Evolutionary conservation across 148 eudicot species (phyloP).

Genomic region (Silene conica): DNA sequence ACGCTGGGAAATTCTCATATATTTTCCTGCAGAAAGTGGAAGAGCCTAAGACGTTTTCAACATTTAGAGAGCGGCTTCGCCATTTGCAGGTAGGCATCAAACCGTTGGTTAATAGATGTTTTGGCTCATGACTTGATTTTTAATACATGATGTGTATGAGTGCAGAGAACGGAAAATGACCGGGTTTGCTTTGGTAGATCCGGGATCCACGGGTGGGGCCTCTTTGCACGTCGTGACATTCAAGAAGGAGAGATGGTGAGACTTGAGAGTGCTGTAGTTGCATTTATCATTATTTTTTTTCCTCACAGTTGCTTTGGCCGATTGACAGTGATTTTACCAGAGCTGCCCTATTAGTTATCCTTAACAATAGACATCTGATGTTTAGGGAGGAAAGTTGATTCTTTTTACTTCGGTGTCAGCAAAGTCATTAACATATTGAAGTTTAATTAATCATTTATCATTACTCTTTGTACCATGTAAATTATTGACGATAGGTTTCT

Average conservation of each 20-base stretch:
- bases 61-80: conserved; percentile 77
- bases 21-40: conserved; percentile 51
- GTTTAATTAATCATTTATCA: neutral
- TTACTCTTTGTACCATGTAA: neutral
- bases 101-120: conserved; percentile 1
- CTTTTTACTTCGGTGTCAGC: neutral
- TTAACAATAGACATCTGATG: neutral
- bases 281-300: conserved; percentile 1
- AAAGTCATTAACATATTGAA: neutral
- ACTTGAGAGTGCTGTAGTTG: conserved; percentile 16
- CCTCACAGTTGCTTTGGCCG: neutral
- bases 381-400: neutral
- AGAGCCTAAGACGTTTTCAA: conserved; percentile 63
- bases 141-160: conserved; percentile 15
- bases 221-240: conserved; percentile 84
- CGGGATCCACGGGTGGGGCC: conserved; percentile 98
- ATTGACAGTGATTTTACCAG: neutral
- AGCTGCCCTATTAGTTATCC: neutral
- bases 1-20: conserved; percentile 5
- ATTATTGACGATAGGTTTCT: neutral
- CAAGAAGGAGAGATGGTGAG: conserved; percentile 96
- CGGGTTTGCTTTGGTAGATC: conserved; percentile 97
- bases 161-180: conserved; percentile 88
- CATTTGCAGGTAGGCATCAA: conserved; percentile 63
- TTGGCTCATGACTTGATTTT: conserved; percentile 13